phyloP scores from a whole-genome alignment of 2,329 filamentous ascomycete species.

The Emmonsiellopsis sp. region DNA sequence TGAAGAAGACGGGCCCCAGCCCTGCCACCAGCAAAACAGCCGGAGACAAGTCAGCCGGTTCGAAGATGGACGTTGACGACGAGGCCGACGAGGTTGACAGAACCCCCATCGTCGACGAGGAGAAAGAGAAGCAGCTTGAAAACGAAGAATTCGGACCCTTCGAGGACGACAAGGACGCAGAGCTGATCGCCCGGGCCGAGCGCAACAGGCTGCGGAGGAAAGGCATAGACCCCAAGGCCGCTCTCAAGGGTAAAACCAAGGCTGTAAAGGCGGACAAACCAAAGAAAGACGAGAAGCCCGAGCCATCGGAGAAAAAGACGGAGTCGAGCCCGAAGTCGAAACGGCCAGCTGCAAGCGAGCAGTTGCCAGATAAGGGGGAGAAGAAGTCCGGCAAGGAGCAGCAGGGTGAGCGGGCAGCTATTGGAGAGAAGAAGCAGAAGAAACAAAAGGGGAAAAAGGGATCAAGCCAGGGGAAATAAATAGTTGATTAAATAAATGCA shows the following conservation, averaged over 20 bases:
- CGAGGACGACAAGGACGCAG: slow-evolving; percentile 62
- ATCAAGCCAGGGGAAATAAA: no score
- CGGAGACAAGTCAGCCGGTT: slow-evolving; percentile 16
- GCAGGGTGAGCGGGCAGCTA: no score
- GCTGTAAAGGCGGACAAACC: slow-evolving; percentile 13
- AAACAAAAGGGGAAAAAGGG: no score
- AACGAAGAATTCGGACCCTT: slow-evolving; percentile 60
- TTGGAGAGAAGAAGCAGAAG: no score
- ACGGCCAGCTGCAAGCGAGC: no score
- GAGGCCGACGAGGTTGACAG: slow-evolving; percentile 53
- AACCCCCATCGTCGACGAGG: slow-evolving; percentile 49
- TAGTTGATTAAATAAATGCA: no score
- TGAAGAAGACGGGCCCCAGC: slow-evolving; percentile 82
- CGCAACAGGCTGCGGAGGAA: slow-evolving; percentile 63
- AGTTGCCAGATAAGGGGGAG: no score
- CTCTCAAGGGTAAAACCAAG: slow-evolving; percentile 17
- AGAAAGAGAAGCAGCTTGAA: slow-evolving; percentile 14
- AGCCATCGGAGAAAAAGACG: no score
- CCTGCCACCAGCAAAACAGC: slow-evolving; percentile 32
- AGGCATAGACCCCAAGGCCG: slow-evolving; percentile 61
- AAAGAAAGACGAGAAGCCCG: slow-evolving; percentile 5
- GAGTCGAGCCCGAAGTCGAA: no score
- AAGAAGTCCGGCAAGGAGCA: no score
- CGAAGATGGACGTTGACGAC: neutral
- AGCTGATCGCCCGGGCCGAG: slow-evolving; percentile 64